These are phyloP conservation scores for Alternaria triticina DNA, from an alignment of 2,329 filamentous ascomycete genomes.

Conservation along the genomic window DNA sequence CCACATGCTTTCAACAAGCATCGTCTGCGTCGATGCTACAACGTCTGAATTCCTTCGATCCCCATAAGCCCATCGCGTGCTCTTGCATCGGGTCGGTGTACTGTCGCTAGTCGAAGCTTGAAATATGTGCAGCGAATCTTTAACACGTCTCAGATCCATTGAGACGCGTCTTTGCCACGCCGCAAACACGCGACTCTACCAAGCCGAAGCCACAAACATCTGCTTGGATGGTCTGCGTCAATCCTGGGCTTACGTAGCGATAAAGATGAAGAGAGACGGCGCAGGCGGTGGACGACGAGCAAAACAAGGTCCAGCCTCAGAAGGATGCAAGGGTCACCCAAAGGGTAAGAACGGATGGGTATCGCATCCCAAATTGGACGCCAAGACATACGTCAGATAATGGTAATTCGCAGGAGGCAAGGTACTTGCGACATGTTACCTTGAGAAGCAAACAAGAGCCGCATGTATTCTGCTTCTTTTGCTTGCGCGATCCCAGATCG, in stretches of 20 bases:
- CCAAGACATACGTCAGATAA: conserved; percentile 16
- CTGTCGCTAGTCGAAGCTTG: neutral
- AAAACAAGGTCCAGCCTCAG: conserved; percentile 3
- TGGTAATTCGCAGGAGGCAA: conserved; percentile 5
- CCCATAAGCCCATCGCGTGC: neutral
- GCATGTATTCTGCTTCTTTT: neutral
- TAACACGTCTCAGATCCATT: neutral
- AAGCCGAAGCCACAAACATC: neutral
- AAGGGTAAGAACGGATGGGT: neutral
- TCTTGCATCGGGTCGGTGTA: neutral
- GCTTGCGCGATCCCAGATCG: neutral
- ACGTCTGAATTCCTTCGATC: neutral
- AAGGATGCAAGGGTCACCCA: neutral
- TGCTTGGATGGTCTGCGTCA: neutral
- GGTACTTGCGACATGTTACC: neutral
- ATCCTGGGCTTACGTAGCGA: neutral
- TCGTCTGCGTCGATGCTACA: neutral
- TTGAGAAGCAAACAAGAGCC: neutral
- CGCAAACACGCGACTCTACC: neutral
- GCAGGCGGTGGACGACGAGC: neutral
- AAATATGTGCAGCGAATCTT: neutral
- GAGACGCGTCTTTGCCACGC: neutral
- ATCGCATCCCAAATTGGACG: neutral
- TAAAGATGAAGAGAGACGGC: neutral
- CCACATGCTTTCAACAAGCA: neutral